Evolutionary conservation across 106 monocot species (phyloP).

Genomic region (Agapanthus africanus): DNA sequence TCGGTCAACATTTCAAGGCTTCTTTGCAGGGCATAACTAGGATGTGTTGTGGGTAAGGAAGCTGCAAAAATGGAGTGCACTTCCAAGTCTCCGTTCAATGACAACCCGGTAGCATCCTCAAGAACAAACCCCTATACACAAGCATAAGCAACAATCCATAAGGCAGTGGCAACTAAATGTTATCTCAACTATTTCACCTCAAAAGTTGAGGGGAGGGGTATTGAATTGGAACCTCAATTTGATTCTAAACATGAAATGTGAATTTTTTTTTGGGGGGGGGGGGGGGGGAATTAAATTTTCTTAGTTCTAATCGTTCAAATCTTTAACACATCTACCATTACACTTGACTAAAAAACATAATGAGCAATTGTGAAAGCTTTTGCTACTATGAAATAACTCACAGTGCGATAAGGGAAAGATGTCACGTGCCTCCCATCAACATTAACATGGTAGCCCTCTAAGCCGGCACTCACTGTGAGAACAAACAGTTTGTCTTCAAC

Average conservation of each 20-base stretch:
- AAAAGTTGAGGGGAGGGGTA: no score
- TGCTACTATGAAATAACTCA: slow-evolving; percentile 20
- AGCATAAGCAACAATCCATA: slow-evolving; percentile 6
- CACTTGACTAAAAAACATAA: no score
- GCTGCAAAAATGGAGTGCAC: slow-evolving; percentile 71
- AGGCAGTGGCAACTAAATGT: not conserved
- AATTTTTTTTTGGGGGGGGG: no score
- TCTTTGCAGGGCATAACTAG: slow-evolving; percentile 75
- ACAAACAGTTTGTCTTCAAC: slow-evolving; percentile 77
- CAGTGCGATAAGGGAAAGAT: slow-evolving; percentile 93
- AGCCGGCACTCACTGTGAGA: slow-evolving; percentile 81
- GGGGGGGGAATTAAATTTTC: no score
- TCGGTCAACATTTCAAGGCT: slow-evolving; percentile 65
- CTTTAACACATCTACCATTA: no score
- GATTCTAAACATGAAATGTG: no score
- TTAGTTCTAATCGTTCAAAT: no score
- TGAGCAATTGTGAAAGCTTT: not conserved
- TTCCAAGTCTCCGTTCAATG: slow-evolving; percentile 78
- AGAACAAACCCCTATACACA: slow-evolving; percentile 76
- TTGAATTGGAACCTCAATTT: no score
- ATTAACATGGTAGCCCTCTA: slow-evolving; percentile 94
- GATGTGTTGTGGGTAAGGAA: slow-evolving; percentile 83
- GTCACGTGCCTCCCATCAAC: slow-evolving; percentile 92
- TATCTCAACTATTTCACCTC: no score
- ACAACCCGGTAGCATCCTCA: slow-evolving; percentile 94